Percentiles rank a stretch among this genome's conserved stretches.
Conservation (phyloP, 192 early-diverging fungal species). For the Backusella australiensis region DNA sequence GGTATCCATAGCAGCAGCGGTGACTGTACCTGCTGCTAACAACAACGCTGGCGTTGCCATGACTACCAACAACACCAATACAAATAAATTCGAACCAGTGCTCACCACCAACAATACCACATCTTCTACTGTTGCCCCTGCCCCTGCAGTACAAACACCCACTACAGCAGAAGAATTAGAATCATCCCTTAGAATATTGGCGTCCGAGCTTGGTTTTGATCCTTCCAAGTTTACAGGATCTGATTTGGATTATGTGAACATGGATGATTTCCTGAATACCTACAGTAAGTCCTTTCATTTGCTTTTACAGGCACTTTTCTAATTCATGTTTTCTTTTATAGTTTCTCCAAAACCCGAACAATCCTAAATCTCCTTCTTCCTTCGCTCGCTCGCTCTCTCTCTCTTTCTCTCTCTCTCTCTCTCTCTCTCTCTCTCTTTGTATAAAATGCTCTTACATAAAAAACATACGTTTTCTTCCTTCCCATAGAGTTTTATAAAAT, state of each 20-base stretch:
- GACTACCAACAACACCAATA: neutral
- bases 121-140: neutral
- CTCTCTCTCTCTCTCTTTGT: neutral
- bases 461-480: neutral
- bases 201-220: constrained; percentile 28
- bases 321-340: neutral
- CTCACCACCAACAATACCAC: neutral
- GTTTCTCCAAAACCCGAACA: neutral
- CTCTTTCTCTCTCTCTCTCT: neutral
- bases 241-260: constrained; percentile 30
- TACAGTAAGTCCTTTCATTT: neutral
- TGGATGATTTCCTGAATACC: constrained; percentile 28
- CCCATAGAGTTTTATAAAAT: neutral
- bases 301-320: neutral
- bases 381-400: too few species aligned
- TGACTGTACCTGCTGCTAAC: neutral
- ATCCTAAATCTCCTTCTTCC: neutral
- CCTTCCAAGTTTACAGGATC: constrained; percentile 6
- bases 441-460: neutral
- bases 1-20: neutral
- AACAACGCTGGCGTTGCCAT: neutral
- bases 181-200: constrained; percentile 13
- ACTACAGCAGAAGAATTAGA: constrained; percentile 17
- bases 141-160: neutral
- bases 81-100: neutral